Evolutionary conservation across 2,329 filamentous ascomycete genomes (phyloP).

Genomic region (Escovopsis sp.): DNA sequence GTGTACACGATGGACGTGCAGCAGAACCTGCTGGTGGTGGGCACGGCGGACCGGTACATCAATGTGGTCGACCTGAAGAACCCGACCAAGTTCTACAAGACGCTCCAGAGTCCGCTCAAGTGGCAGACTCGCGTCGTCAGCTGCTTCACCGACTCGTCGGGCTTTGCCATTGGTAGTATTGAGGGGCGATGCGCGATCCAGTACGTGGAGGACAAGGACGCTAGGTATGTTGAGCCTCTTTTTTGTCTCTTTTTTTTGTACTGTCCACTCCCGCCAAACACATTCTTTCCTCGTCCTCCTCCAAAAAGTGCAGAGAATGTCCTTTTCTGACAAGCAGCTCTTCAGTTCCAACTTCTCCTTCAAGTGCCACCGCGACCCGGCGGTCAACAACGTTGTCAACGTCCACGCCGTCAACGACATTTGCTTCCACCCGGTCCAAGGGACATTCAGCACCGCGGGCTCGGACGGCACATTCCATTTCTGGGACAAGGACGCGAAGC

Average conservation of each 20-base stretch:
- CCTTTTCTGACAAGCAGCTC: too few species aligned
- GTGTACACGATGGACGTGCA: constrained; percentile 87
- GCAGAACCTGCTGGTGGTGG: constrained; percentile 76
- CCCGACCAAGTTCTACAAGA: constrained; percentile 88
- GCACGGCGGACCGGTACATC: constrained; percentile 90
- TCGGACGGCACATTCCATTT: constrained; percentile 94
- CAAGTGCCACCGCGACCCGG: constrained; percentile 88
- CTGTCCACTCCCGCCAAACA: not conserved
- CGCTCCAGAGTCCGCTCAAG: constrained; percentile 86
- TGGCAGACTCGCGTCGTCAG: constrained; percentile 95
- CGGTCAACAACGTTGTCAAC: constrained; percentile 61
- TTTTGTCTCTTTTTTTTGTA: not conserved
- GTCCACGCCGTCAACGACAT: constrained; percentile 96
- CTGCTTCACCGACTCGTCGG: constrained; percentile 82
- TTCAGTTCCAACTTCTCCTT: constrained; percentile 93
- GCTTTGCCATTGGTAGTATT: constrained; percentile 91
- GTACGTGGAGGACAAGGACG: constrained; percentile 93
- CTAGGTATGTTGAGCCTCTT: constrained; percentile 32
- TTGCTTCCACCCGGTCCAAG: constrained; percentile 90
- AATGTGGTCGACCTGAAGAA: constrained; percentile 85
- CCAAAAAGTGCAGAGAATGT: too few species aligned
- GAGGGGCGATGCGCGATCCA: constrained; percentile 96
- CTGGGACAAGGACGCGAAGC: constrained; percentile 88
- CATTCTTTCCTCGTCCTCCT: too few species aligned
- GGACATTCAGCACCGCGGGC: constrained; percentile 95